Conservation (phyloP, 2,329 filamentous ascomycete genomes). For the Fusarium haematococcum region DNA sequence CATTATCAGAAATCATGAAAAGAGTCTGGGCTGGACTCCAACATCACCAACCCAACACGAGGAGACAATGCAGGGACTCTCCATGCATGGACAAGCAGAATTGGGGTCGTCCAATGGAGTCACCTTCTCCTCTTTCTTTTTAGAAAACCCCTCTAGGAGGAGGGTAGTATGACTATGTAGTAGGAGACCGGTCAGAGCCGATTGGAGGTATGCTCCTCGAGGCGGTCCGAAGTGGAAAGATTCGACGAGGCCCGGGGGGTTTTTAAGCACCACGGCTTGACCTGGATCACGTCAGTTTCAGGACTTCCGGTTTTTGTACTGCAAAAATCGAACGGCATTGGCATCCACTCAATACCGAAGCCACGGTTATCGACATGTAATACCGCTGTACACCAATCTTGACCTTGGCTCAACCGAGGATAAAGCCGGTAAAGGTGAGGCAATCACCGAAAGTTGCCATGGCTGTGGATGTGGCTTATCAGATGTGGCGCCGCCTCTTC, state of each 20-base stretch:
- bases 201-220: not conserved
- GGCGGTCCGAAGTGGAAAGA: not conserved
- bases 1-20: not conserved
- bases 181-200: not conserved
- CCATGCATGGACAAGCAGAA: not conserved
- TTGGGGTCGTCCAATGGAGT: not conserved
- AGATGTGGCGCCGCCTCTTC: not conserved
- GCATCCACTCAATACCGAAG: not conserved
- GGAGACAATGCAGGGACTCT: not conserved
- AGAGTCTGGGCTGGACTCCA: not conserved
- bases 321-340: slow-evolving; percentile 2
- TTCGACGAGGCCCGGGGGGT: not conserved
- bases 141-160: not conserved
- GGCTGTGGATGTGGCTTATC: slow-evolving; percentile 1
- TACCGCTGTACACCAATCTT: not conserved
- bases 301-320: not conserved
- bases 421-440: slow-evolving; percentile 2
- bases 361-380: not conserved
- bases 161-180: not conserved
- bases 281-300: not conserved
- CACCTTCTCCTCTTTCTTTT: not conserved
- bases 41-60: not conserved
- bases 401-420: not conserved
- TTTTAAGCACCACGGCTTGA: not conserved
- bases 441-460: not conserved